Percentiles rank a stretch among this genome's conserved stretches.
Conservation (phyloP, 2,329 filamentous ascomycete species). For the Talaromyces verruculosus region DNA sequence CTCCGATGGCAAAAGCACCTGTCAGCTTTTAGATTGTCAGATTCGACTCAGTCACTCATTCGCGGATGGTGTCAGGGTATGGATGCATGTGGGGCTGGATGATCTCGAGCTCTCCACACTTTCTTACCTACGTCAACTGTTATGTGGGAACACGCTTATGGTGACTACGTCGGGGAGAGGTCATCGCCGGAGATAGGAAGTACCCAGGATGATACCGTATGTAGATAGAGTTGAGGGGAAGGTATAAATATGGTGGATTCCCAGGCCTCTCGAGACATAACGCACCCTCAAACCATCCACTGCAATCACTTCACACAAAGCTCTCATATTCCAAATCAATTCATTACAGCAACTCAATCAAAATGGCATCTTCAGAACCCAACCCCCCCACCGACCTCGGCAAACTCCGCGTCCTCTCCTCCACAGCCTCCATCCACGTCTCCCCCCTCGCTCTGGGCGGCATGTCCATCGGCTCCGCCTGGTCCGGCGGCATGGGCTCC, state of each 20-base stretch:
- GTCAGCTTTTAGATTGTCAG: background rate
- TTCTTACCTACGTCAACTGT: no score
- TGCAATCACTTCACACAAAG: no score
- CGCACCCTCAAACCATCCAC: no score
- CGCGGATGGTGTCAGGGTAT: no score
- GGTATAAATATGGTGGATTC: background rate
- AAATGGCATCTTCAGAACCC: background rate
- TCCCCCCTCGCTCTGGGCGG: conserved; percentile 56
- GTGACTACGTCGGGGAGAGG: no score
- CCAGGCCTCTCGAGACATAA: background rate
- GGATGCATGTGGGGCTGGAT: no score
- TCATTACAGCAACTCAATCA: no score
- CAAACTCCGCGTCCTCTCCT: conserved; percentile 65
- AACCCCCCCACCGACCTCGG: conserved; percentile 60
- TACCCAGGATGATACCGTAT: no score
- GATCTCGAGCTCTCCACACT: no score
- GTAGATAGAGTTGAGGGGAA: background rate
- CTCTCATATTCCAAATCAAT: no score
- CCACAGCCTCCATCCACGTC: conserved; percentile 65
- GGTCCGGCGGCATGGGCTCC: conserved; percentile 59
- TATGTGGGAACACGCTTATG: no score
- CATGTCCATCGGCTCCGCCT: conserved; percentile 42
- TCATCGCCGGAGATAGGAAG: background rate
- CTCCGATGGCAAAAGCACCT: background rate
- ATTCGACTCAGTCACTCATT: no score